Percentiles rank a stretch among this genome's conserved stretches.
Conservation (phyloP, 805 yeast genomes). For the fission yeast (Schizosaccharomyces pombe) region DNA sequence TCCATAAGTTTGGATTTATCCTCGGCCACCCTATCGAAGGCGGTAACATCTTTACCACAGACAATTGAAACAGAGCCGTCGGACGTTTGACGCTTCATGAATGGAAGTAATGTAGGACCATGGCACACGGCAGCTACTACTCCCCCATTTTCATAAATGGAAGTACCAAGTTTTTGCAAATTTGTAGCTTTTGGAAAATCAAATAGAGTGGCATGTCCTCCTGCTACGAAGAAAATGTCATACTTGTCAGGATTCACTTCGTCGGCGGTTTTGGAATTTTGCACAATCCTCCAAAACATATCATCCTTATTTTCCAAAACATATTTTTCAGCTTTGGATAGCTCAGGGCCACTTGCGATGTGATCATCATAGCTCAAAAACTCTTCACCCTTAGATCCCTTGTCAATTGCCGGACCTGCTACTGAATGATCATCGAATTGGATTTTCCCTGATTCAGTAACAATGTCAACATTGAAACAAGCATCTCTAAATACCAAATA, state of each 20-base stretch:
- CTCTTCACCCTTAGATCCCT: no score
- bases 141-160: not conserved
- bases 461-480: not conserved
- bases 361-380: no score
- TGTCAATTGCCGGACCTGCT: no score
- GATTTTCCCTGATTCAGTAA: not conserved
- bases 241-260: not conserved
- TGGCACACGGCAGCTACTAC: not conserved
- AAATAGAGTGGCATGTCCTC: not conserved
- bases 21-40: slow-evolving; percentile 38
- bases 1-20: slow-evolving; percentile 14
- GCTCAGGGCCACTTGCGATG: not conserved
- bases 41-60: slow-evolving; percentile 33
- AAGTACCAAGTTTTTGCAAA: not conserved
- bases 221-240: not conserved
- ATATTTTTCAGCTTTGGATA: not conserved
- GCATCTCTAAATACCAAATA: not conserved
- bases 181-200: not conserved
- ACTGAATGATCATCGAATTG: not conserved
- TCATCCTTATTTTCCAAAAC: not conserved
- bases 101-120: not conserved
- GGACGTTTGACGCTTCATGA: not conserved
- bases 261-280: not conserved
- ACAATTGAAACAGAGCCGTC: slow-evolving; percentile 15
- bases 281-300: not conserved